A percentile compares a stretch with the other conserved stretches of the same genome.
These are phyloP conservation scores for Parachaetomium inaequale DNA, from an alignment of 495 filamentous ascomycete genomes.

Conservation along the genomic window DNA sequence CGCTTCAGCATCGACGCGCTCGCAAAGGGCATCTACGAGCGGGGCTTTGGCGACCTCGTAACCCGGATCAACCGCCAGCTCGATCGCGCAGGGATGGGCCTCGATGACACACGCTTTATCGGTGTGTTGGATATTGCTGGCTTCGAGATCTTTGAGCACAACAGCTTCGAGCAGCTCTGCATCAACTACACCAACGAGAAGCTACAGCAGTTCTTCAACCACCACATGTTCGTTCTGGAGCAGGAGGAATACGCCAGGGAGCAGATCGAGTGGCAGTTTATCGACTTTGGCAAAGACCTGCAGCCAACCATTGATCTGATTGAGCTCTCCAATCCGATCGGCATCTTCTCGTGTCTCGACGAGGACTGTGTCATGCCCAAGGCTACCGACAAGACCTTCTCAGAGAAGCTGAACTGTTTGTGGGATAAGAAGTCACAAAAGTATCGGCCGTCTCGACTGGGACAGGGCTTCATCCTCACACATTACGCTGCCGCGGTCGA, in stretches of 20 bases:
- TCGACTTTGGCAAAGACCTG: slow-evolving; percentile 95
- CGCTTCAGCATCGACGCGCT: slow-evolving; percentile 85
- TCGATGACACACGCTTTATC: slow-evolving; percentile 91
- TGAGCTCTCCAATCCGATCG: slow-evolving; percentile 92
- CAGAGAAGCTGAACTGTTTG: slow-evolving; percentile 91
- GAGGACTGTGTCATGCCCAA: slow-evolving; percentile 99
- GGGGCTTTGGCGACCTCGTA: slow-evolving; percentile 90
- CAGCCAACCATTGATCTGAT: slow-evolving; percentile 99
- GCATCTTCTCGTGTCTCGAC: slow-evolving; percentile 97
- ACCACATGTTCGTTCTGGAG: slow-evolving; percentile 99
- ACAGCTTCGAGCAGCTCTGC: slow-evolving; percentile 98
- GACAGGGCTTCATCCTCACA: slow-evolving; percentile 94
- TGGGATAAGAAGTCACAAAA: slow-evolving; percentile 97
- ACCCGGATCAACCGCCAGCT: slow-evolving; percentile 87
- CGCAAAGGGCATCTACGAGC: slow-evolving; percentile 95
- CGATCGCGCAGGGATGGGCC: slow-evolving; percentile 69
- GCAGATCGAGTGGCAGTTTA: slow-evolving; percentile 99
- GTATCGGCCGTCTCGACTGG: slow-evolving; percentile 82
- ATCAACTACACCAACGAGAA: slow-evolving; percentile 99
- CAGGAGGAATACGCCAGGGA: slow-evolving; percentile 98
- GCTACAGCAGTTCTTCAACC: slow-evolving; percentile 99
- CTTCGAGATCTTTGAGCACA: slow-evolving; percentile 97
- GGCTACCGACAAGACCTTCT: slow-evolving; percentile 93
- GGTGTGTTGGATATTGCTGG: slow-evolving; percentile 98
- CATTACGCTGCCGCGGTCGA: slow-evolving; percentile 98